Evolutionary conservation across 2,329 filamentous ascomycete genomes (phyloP).

Genomic region (Cladophialophora immunda): DNA sequence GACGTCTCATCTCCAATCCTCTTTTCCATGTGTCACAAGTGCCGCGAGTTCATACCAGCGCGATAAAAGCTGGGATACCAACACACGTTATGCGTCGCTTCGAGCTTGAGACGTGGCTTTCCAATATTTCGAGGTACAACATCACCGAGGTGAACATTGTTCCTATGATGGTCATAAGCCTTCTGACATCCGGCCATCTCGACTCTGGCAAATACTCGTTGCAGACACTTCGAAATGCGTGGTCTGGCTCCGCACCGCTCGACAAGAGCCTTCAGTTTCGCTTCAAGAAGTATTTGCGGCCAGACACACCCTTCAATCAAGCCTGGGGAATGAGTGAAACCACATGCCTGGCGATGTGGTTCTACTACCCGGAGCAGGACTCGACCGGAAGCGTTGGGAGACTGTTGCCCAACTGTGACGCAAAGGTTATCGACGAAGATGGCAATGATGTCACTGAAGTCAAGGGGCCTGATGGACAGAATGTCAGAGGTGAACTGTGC

Average conservation of each 20-base stretch:
- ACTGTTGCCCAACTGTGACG: conserved; percentile 47
- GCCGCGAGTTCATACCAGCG: conserved; percentile 55
- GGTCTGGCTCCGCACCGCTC: conserved; percentile 60
- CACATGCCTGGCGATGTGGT: conserved; percentile 44
- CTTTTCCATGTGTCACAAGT: conserved; percentile 60
- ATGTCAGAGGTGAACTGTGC: conserved; percentile 56
- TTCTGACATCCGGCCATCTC: conserved; percentile 38
- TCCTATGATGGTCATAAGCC: conserved; percentile 48
- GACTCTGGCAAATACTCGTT: conserved; percentile 45
- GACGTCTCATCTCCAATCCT: neutral
- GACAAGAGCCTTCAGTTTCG: conserved; percentile 50
- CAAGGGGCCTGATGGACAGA: conserved; percentile 48
- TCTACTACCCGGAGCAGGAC: conserved; percentile 50
- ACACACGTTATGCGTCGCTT: conserved; percentile 59
- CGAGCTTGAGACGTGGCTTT: conserved; percentile 34
- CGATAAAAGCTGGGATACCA: conserved; percentile 55
- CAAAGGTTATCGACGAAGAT: conserved; percentile 63
- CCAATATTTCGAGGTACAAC: conserved; percentile 22
- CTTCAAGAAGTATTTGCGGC: conserved; percentile 52
- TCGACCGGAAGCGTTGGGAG: conserved; percentile 61
- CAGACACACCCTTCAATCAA: conserved; percentile 54
- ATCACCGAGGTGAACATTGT: conserved; percentile 51
- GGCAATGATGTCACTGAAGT: conserved; percentile 60
- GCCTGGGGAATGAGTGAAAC: conserved; percentile 66
- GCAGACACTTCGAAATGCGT: conserved; percentile 53